Evolutionary conservation across 805 yeast genomes (phyloP), one percentile per base, ranked within the genome.

Genomic region (Candida quercuum): DNA sequence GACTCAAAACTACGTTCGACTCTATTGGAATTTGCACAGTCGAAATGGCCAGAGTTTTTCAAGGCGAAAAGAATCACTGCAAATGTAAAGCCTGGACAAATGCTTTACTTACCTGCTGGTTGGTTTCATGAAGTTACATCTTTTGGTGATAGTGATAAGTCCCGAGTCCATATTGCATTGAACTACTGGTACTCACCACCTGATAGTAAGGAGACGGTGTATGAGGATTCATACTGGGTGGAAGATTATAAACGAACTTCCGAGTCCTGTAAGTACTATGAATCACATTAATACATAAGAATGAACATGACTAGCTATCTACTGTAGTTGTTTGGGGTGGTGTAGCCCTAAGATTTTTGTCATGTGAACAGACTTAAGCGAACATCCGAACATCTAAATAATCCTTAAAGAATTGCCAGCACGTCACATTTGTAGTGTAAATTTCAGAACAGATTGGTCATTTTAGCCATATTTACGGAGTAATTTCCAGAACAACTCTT

Each of bases 91-190:
- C 78, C 81, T 0, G 87, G 87, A 0, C 77, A 81, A 34, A 75
- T 80, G 79, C 55, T 83, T 17, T 83, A 74, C 51, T 54, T 83
- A 19, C 91, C 91, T 1, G 72, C 84, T 1, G 88, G 91, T 3
- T 83, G 89, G 89, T 83, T 83, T 50, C 91, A 83, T 54, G 91
- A 83, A 54, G 91, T 83, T 2, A 72, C 85, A 1, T 78, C 86
- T 9, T 79, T 65, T 54, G 80, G 81, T 3, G 55, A 53, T 9
- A 48, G 39, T 3, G 46, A 41, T 6, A 45, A 52, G 24, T 42
- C 45, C 9, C 30, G 41, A 13, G 36, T 67, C 3, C 91, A 83
- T 49, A 64, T 74, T 25, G 88, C 89, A 0, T 49, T 81, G 10
- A 83, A 83, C 52, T 83, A 82, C 57, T 83, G 91, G 91, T 81